These are phyloP conservation scores for Debaryomyces coudertii DNA, from an alignment of 1,139 yeast species.

Conservation along the genomic window DNA sequence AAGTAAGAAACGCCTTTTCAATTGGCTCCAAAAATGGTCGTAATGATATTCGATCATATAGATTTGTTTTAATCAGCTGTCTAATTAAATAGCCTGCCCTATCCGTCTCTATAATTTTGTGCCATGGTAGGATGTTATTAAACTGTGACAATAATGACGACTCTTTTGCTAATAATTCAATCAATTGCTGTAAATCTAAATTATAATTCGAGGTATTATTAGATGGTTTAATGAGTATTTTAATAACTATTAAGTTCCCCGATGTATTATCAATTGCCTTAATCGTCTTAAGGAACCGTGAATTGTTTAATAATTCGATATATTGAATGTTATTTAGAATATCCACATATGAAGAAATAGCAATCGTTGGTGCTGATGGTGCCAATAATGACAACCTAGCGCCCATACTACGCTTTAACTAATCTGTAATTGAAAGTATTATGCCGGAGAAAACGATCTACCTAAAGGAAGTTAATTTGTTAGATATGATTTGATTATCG, in stretches of 20 bases:
- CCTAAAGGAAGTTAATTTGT: not conserved
- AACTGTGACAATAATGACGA: constrained; percentile 47
- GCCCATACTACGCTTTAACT: constrained; percentile 59
- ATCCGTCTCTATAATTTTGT: constrained; percentile 79
- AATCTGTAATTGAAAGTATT: not conserved
- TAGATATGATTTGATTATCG: not conserved
- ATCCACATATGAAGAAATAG: constrained; percentile 85
- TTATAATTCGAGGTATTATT: constrained; percentile 32
- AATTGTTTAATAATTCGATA: constrained; percentile 68
- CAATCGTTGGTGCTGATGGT: constrained; percentile 91
- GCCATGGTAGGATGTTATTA: constrained; percentile 72
- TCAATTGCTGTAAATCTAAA: constrained; percentile 35
- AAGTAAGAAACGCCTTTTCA: constrained; percentile 83
- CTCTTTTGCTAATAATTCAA: constrained; percentile 39
- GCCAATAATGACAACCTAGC: constrained; percentile 82
- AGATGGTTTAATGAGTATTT: constrained; percentile 71
- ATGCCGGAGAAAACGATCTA: not conserved
- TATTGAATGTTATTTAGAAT: constrained; percentile 76
- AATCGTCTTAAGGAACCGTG: constrained; percentile 84
- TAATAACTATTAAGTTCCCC: constrained; percentile 70
- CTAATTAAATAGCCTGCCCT: constrained; percentile 90
- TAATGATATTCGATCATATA: constrained; percentile 84
- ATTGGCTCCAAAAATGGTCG: constrained; percentile 83
- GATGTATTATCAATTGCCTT: constrained; percentile 67
- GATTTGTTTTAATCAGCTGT: constrained; percentile 74